phyloP scores from a whole-genome alignment of 768 basidiomycete genomes.

The Harrya chromipes region DNA sequence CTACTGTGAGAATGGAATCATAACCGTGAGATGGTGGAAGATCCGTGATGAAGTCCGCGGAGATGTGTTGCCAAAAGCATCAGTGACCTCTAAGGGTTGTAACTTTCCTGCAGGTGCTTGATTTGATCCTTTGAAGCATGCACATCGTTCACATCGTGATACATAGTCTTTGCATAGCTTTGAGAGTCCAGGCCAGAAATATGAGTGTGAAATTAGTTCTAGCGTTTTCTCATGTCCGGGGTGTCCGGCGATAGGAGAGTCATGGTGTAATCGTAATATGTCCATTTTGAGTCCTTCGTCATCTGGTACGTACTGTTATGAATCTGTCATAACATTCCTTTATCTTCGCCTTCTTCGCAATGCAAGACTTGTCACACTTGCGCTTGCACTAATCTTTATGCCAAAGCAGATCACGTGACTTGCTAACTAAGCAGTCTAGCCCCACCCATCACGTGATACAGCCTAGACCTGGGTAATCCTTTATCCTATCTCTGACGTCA shows the following conservation, averaged over 20 bases:
- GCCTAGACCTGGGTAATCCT: no score
- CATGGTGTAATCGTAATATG: not conserved
- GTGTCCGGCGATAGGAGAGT: not conserved
- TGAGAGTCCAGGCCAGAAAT: not conserved
- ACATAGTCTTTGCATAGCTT: not conserved
- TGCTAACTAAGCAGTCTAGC: no score
- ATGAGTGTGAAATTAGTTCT: not conserved
- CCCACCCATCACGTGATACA: no score
- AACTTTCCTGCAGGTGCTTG: not conserved
- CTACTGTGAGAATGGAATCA: not conserved
- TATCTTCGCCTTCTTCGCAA: no score
- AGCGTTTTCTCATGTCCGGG: not conserved
- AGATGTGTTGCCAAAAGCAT: not conserved
- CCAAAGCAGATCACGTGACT: no score
- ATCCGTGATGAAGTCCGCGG: not conserved
- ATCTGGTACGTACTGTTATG: no score
- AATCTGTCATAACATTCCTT: no score
- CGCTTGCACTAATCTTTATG: no score
- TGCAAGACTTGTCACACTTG: no score
- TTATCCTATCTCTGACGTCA: no score
- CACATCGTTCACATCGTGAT: not conserved
- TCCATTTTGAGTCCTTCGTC: no score
- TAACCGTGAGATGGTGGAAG: not conserved
- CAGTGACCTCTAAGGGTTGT: not conserved
- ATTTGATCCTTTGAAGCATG: not conserved